Percentiles rank a stretch among this genome's conserved stretches.
These are phyloP conservation scores for Diddensiella santjacobensis DNA, from an alignment of 805 yeast genomes.

Conservation along the genomic window DNA sequence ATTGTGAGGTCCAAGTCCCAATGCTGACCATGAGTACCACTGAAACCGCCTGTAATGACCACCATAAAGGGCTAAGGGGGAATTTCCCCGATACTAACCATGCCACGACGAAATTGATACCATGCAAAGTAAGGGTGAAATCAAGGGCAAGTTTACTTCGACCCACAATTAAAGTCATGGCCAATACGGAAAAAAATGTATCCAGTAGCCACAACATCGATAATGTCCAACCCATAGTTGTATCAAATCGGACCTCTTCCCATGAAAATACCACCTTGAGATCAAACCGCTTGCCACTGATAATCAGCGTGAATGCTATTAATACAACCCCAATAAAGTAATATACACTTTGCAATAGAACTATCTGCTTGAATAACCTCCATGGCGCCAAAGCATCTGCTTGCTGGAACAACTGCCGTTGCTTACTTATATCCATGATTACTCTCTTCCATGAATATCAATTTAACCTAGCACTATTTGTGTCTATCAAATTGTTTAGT, in stretches of 20 bases:
- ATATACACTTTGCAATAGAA: constrained; percentile 73
- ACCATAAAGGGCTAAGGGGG: constrained; percentile 77
- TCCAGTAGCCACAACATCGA: constrained; percentile 78
- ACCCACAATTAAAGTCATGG: constrained; percentile 84
- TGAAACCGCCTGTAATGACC: constrained; percentile 71
- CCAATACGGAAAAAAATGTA: constrained; percentile 75
- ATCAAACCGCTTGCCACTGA: constrained; percentile 68
- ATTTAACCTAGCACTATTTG: no score
- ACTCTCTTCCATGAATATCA: not conserved
- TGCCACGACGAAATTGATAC: constrained; percentile 66
- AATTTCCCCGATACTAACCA: constrained; percentile 61
- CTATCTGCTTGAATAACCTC: constrained; percentile 64
- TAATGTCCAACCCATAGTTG: constrained; percentile 75
- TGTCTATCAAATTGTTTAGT: no score
- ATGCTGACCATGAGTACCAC: constrained; percentile 65
- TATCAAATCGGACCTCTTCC: constrained; percentile 67
- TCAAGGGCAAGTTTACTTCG: constrained; percentile 94
- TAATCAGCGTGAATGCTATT: constrained; percentile 59
- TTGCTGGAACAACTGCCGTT: constrained; percentile 23
- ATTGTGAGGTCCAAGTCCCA: constrained; percentile 86
- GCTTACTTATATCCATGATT: constrained; percentile 11
- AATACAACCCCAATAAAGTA: constrained; percentile 67
- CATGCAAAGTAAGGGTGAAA: constrained; percentile 90
- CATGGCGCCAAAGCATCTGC: constrained; percentile 52
- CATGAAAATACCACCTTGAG: constrained; percentile 76